Base-by-base conservation (phyloP, 768 basidiomycete genomes). In the Polyporus arcularius region DNA sequence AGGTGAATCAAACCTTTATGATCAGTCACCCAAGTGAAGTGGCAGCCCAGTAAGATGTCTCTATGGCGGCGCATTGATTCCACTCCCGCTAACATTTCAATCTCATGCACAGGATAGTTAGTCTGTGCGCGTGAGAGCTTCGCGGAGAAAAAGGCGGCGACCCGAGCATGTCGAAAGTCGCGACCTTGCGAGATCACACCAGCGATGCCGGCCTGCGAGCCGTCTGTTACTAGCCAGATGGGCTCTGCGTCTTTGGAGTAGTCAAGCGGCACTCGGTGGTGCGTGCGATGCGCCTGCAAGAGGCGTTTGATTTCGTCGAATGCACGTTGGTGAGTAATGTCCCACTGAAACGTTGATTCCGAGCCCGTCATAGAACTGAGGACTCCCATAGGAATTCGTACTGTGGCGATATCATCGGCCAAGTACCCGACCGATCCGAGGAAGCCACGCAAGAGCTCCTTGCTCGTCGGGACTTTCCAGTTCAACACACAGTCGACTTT, bases 331-430 rank as follows among this genome's bases (percentile, higher is more conserved):
- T 71, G 65, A 7, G 69, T 70, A 6, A 48, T 32, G 12, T 57
- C 59, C 71, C 74, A 73, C 21, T 30, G 11, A 56, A 65, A 74
- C 8, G 43, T 8, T 4, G 30, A 38, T 0, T 41, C 60, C 4
- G 53, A 28, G 0, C 69, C 67, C 0, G 70, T 68, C 2, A 71
- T 30, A 15, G 63, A 53, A 0, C 64, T 58, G 1, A 81, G 65
- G 0, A 75, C 52, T 2, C 71, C 75, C 74, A 80, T 78, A 4
- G 78, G 78, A 1, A 79, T 75, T 0, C 74, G 65, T 2, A 81
- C 61, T 0, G 63, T 61, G 0, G 65, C 59, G 3, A 74, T 64
- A 35, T 78, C 76, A 47, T 72, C 70, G 0, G 78, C 76, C 0
- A 66, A n/a, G 57, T 71, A 79, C 1, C 76, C 74, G 0, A 76